Conservation (phyloP, 2,329 filamentous ascomycete genomes). For the Leptographium flavum region DNA sequence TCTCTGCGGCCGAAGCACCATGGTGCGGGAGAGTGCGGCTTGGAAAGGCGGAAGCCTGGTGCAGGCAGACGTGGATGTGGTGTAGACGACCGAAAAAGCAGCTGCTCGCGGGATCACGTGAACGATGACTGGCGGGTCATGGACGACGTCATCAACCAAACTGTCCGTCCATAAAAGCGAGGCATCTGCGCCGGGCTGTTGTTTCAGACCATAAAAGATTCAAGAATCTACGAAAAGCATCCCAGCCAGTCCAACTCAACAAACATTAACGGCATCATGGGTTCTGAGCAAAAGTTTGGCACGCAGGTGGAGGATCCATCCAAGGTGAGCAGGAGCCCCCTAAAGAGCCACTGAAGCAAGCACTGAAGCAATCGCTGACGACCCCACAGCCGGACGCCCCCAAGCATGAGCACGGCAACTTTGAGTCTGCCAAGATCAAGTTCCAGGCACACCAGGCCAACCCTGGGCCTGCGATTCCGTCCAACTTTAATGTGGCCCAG, state of each 20-base stretch:
- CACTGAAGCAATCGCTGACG: not conserved
- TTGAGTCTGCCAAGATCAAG: conserved; percentile 26
- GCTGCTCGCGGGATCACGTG: conserved; percentile 1
- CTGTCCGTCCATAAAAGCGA: not conserved
- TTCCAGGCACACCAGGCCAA: conserved; percentile 38
- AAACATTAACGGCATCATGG: conserved; percentile 11
- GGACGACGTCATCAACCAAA: not conserved
- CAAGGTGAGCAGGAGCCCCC: conserved; percentile 12
- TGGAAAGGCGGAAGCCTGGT: not conserved
- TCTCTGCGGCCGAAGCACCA: not conserved
- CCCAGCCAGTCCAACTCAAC: not conserved
- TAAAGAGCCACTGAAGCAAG: not conserved
- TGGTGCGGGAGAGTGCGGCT: not conserved
- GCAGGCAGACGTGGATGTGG: too few relatives aligned
- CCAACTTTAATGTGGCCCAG: conserved; percentile 35
- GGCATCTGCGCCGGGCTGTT: not conserved
- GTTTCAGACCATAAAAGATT: not conserved
- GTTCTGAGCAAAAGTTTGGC: conserved; percentile 11
- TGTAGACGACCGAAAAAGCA: too few relatives aligned
- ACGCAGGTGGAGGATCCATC: conserved; percentile 14
- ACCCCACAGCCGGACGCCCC: conserved; percentile 10
- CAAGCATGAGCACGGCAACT: conserved; percentile 22
- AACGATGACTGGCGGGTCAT: not conserved
- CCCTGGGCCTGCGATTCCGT: conserved; percentile 42
- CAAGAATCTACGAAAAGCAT: too few relatives aligned